Conservation (phyloP, 345 rosid genomes). For the Ailanthus altissimus region DNA sequence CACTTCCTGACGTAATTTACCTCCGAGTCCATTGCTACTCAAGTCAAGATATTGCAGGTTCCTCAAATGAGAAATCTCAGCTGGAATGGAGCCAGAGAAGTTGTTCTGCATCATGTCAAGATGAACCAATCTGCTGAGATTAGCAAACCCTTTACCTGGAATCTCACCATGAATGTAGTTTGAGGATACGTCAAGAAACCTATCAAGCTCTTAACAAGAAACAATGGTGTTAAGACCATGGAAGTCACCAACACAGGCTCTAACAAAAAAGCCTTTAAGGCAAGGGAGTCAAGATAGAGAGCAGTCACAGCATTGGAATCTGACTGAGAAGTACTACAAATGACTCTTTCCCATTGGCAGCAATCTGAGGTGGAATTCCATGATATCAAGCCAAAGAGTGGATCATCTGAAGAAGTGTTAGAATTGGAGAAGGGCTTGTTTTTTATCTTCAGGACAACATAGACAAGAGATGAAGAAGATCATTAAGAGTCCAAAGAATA, state of each 20-base stretch:
- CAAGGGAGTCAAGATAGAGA: constrained; percentile 25
- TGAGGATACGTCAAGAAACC: constrained; percentile 31
- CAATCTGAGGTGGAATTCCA: constrained; percentile 38
- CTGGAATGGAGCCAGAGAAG: constrained; percentile 35
- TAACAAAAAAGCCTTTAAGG: neutral
- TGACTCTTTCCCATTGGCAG: constrained; percentile 36
- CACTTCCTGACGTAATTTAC: constrained; percentile 14
- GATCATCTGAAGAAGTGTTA: constrained; percentile 21
- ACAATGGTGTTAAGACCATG: constrained; percentile 29
- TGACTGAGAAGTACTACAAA: constrained; percentile 15
- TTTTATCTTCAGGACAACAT: constrained; percentile 31
- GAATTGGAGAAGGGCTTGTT: constrained; percentile 40
- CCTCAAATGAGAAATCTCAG: constrained; percentile 28
- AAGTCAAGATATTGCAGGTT: constrained; percentile 32
- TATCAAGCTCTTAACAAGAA: constrained; percentile 21
- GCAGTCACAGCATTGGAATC: constrained; percentile 16
- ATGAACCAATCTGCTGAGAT: constrained; percentile 27
- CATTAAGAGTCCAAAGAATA: neutral
- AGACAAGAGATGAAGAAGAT: constrained; percentile 24
- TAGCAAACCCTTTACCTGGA: constrained; percentile 26
- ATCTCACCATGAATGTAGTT: constrained; percentile 26
- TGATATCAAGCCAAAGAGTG: constrained; percentile 22
- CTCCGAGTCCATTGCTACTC: constrained; percentile 24
- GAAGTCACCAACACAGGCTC: constrained; percentile 20
- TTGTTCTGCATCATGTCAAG: constrained; percentile 33